Base-by-base conservation (phyloP, 2,329 filamentous ascomycete species). In the Fusarium begoniae region DNA sequence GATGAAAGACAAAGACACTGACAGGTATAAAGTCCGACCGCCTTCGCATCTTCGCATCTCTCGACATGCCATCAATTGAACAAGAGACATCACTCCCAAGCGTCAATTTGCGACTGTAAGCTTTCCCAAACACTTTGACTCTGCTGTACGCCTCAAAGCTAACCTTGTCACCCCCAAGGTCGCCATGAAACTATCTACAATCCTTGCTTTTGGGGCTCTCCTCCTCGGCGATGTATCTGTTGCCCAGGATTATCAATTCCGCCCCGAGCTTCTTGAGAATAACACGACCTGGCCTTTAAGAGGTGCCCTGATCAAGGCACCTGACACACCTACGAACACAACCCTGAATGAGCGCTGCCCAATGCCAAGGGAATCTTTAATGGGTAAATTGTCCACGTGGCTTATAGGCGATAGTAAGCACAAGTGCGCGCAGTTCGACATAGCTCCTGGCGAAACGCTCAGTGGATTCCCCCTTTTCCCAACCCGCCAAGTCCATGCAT, bases 261-360 rank as follows among this genome's bases (percentile, higher is more conserved):
- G 50, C 4, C 50, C 50, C 18, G 18, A 53, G 2, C 14, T 53
- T 15, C 58, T 66, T 20, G 62, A 68, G 11, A 69, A 69, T 20
- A 43, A 60, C 18, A 66, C 66, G 5, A 63, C 54, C 2, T 66
- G 66, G 66, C 28, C 30, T 3, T 43, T 55, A 1, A 50, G 30
- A 24, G 59, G 48, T 50, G 62, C 20, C 51, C 15, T 18, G 15
- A 3, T 11, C 1, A 20, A 15, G n/a, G 11, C 1, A 15, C 9
- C n/a, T 37, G 50, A 2, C 8, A 35, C 32, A 35, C 32, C 32
- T 35, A 8, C 14, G 15, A 15, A 15, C 32, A 35, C 32, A 35
- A 35, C 32, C 32, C 32, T 35, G 32, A 35, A 35, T 17, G 32
- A 35, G 32, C 15, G 32, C 32, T 35, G 65, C 48, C 48, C 28